phyloP scores from a whole-genome alignment of 306 rosid species.

The Casuarina glauca region DNA sequence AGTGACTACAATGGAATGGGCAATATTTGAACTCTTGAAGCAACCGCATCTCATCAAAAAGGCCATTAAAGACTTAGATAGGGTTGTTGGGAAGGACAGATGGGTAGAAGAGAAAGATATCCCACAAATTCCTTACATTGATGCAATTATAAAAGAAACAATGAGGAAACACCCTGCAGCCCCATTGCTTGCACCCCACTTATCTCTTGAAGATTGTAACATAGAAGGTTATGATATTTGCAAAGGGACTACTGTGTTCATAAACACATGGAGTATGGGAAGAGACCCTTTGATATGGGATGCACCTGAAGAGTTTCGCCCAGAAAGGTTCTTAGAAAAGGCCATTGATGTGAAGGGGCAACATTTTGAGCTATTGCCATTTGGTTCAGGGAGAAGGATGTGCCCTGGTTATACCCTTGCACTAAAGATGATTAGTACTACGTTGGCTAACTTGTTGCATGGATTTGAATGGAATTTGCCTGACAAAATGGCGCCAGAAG shows the following conservation, averaged over 20 bases:
- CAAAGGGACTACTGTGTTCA: slow-evolving; percentile 23
- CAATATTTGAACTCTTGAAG: neutral
- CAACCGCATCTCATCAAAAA: slow-evolving; percentile 31
- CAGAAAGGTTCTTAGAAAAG: slow-evolving; percentile 30
- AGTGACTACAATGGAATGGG: slow-evolving; percentile 7
- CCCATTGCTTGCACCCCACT: neutral
- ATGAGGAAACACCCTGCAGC: no score
- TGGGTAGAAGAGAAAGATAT: slow-evolving; percentile 44
- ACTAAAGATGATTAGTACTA: no score
- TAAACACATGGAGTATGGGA: slow-evolving; percentile 40
- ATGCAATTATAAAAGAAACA: neutral
- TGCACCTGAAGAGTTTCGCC: slow-evolving; percentile 25
- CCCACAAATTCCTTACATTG: slow-evolving; percentile 33
- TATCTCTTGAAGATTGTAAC: slow-evolving; percentile 12
- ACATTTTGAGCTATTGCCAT: slow-evolving; percentile 33
- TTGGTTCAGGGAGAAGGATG: slow-evolving; percentile 2
- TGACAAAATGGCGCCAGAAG: no score
- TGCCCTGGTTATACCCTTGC: no score
- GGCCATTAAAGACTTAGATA: slow-evolving; percentile 36
- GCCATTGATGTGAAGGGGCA: slow-evolving; percentile 36
- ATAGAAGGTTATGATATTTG: slow-evolving; percentile 18
- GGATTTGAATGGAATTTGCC: no score
- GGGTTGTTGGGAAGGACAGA: slow-evolving; percentile 32
- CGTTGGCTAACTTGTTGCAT: no score
- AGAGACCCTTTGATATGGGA: slow-evolving; percentile 34